Conservation (phyloP, 1,139 yeast genomes). For the Candida tunisiensis region DNA sequence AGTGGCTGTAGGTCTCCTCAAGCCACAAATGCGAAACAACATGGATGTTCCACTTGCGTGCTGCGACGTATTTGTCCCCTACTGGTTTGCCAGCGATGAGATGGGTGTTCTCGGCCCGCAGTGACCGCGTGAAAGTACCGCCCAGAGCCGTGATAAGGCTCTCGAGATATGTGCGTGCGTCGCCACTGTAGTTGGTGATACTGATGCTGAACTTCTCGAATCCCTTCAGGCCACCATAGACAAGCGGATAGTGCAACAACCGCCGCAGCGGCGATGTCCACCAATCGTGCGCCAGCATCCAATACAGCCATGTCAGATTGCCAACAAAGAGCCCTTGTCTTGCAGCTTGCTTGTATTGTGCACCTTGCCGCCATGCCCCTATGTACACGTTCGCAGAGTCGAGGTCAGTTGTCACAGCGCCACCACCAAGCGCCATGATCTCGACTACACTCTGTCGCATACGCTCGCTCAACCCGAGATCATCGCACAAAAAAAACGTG, state of each 20-base stretch:
- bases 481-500: constrained; percentile 6
- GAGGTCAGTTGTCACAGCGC: constrained; percentile 3
- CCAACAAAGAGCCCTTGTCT: constrained; percentile 29
- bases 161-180: constrained; percentile 56
- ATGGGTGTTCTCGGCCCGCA: constrained; percentile 51
- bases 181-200: constrained; percentile 74
- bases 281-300: constrained; percentile 35
- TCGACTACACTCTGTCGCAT: constrained; percentile 6
- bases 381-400: constrained; percentile 33
- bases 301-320: constrained; percentile 58
- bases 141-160: constrained; percentile 55
- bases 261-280: constrained; percentile 43
- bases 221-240: constrained; percentile 31
- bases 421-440: constrained; percentile 9
- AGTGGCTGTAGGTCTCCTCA: constrained; percentile 57
- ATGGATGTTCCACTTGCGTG: constrained; percentile 39
- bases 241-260: constrained; percentile 61
- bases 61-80: constrained; percentile 68
- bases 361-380: constrained; percentile 48
- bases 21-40: constrained; percentile 78
- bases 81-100: constrained; percentile 48
- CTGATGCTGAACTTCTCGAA: constrained; percentile 40
- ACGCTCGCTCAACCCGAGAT: constrained; percentile 7
- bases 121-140: constrained; percentile 55
- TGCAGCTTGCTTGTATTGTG: constrained; percentile 24